Evolutionary conservation across 129 eudicot genomes (phyloP).

Genomic region (Calendula officinalis): DNA sequence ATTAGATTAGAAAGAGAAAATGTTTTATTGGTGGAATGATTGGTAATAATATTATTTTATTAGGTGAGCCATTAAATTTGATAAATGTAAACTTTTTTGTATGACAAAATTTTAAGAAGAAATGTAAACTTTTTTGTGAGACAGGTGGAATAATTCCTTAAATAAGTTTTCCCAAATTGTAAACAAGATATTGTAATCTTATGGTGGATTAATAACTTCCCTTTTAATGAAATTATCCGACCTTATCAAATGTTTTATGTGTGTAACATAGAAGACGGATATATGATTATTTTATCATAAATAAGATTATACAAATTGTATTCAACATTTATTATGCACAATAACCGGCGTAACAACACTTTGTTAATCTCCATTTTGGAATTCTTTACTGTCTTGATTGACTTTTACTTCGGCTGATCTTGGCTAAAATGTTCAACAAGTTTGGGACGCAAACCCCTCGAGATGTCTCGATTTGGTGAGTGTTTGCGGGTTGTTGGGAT

Average conservation of each 20-base stretch:
- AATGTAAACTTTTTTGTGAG: too few species aligned
- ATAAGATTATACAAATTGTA: neutral
- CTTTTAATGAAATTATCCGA: neutral
- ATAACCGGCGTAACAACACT: neutral
- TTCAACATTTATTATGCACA: neutral
- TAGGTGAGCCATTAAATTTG: too few species aligned
- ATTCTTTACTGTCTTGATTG: constrained; percentile 34
- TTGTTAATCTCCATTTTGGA: too few species aligned
- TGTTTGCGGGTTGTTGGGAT: constrained; percentile 12
- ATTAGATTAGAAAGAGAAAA: too few species aligned
- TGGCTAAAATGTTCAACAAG: constrained; percentile 42
- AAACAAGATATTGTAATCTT: too few species aligned
- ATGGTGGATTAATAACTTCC: too few species aligned
- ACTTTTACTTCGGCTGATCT: constrained; percentile 49
- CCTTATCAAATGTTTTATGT: neutral
- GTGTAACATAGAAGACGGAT: neutral
- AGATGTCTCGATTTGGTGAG: constrained; percentile 19
- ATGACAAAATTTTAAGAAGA: too few species aligned
- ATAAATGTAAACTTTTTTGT: too few species aligned
- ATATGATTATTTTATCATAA: neutral
- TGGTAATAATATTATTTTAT: too few species aligned
- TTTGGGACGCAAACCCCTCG: constrained; percentile 58
- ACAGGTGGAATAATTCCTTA: too few species aligned
- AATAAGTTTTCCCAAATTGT: too few species aligned
- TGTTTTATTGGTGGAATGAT: too few species aligned